Evolutionary conservation across 139 green algal species (phyloP).

Genomic region (Limnomonas spitsbergensis): DNA sequence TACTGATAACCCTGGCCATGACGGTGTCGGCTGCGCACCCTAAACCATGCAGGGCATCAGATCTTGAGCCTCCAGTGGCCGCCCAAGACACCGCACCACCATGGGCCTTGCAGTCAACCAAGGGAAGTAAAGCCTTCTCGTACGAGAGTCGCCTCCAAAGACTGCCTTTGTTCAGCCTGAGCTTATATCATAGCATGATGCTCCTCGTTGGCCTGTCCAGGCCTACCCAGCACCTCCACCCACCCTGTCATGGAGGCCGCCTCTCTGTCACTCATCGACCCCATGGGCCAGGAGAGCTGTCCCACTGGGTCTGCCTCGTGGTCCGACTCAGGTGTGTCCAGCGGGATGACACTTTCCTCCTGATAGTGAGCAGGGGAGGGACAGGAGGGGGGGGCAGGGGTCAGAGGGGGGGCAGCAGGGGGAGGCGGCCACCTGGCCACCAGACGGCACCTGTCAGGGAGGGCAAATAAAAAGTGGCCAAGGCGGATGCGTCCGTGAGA

Average conservation of each 20-base stretch:
- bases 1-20: not conserved
- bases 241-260: not conserved
- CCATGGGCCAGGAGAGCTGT: not conserved
- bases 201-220: not conserved
- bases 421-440: not conserved
- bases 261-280: not conserved
- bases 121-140: no score
- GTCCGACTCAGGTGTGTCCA: slow-evolving; percentile 27
- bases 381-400: not conserved
- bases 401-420: not conserved
- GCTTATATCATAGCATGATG: not conserved
- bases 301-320: slow-evolving; percentile 22
- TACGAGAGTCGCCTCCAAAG: no score
- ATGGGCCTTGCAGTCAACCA: not conserved
- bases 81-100: not conserved
- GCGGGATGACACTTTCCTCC: not conserved
- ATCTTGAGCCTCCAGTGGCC: no score
- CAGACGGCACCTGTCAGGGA: not conserved
- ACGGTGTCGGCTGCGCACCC: not conserved
- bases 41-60: not conserved
- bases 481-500: no score
- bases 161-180: no score
- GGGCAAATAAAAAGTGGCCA: no score
- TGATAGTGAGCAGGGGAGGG: not conserved
- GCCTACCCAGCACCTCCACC: not conserved